Evolutionary conservation across 2,329 filamentous ascomycete genomes (phyloP), one percentile per base, ranked within the genome.

Genomic region (Hypoxylon sp.): DNA sequence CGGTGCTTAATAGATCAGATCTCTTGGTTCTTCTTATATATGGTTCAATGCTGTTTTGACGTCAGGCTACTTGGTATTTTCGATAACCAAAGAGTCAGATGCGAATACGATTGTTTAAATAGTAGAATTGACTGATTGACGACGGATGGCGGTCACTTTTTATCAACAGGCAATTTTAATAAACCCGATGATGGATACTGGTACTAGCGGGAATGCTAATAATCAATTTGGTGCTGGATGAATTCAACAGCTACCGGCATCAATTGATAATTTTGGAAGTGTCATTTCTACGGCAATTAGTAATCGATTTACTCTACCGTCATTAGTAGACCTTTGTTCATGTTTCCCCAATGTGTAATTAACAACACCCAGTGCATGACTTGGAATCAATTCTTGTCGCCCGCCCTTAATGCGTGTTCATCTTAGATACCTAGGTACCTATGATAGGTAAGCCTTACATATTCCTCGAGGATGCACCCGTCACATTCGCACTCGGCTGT

Each of bases 1-100:
- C 64, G 57, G 70, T 59, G 71, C 68, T 66, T 71, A 70, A 73
- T 75, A 74, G 71, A 76, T 63, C 63, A 57, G 63, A 57, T 61
- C 62, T 60, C 56, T 60, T 66, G 60, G 68, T 64, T 65, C 51
- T 69, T 64, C 56, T 41, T 63, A 46, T 32, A 48, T 66, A 60
- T 63, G 64, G 53, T 58, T 57, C 58, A 38, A 49, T 23, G 34
- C 41, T 19, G 25, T 45, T 28, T 63, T 41, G 23, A 52, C 19
- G 17, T 55, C 50, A 34, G 57, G 36, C 60, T 64, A 5, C 34
- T 63, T 65, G 56, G 63, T 65, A 56, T 52, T 51, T 49, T 57
- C 43, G 14, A 23, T 23, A 45, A 28, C 53, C 50, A 64, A 63
- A 57, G 51, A 59, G 45, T 56, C 52, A 11, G 32, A 28, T 60